Evolutionary conservation across 2,329 filamentous ascomycete species (phyloP).

Genomic region (Colletotrichum truncatum): DNA sequence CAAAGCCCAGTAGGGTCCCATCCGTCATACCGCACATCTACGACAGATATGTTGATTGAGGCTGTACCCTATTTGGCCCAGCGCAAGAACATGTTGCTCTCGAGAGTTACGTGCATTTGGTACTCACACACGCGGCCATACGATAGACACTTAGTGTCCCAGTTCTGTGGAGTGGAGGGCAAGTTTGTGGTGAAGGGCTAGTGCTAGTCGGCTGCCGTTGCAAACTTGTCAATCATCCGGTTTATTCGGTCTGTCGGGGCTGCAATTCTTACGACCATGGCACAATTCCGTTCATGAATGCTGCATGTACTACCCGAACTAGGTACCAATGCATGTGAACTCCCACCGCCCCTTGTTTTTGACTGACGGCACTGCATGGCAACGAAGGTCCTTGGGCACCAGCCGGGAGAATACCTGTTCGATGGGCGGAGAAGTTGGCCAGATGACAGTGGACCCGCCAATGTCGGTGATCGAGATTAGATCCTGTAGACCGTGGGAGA

Average conservation of each 20-base stretch:
- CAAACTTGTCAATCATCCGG: not conserved
- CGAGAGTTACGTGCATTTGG: not conserved
- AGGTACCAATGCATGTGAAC: not conserved
- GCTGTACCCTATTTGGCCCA: not conserved
- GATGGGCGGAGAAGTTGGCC: not conserved
- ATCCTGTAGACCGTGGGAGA: slow-evolving; percentile 23
- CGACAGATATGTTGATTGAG: not conserved
- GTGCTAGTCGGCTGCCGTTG: not conserved
- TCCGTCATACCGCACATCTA: not conserved
- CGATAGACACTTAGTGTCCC: not conserved
- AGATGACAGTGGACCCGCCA: not conserved
- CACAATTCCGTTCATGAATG: not conserved
- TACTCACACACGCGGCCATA: not conserved
- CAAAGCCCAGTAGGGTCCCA: not conserved
- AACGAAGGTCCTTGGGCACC: not conserved
- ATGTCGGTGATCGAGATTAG: slow-evolving; percentile 20
- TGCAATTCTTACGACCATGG: not conserved
- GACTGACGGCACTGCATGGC: not conserved
- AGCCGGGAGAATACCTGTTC: not conserved
- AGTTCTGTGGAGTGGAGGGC: not conserved
- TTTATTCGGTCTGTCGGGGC: not conserved
- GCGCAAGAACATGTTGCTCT: not conserved
- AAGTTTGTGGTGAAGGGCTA: not conserved
- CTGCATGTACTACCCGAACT: not conserved
- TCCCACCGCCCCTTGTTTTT: not conserved